phyloP scores from a whole-genome alignment of 352 stramenopile genomes.

The Phytophthora sp. region DNA sequence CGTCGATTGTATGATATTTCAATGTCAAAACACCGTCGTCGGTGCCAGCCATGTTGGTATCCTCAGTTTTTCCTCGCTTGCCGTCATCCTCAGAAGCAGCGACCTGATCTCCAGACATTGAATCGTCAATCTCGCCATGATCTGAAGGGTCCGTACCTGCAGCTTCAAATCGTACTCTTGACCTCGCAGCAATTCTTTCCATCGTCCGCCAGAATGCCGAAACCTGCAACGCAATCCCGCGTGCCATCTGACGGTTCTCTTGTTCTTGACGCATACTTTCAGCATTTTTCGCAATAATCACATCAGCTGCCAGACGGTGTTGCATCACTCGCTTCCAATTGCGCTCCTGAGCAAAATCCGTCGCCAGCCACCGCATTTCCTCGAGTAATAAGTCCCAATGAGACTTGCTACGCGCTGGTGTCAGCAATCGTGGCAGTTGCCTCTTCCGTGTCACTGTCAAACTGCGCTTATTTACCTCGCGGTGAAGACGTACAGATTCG shows the following conservation, averaged over 20 bases:
- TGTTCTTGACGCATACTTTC: slow-evolving; percentile 72
- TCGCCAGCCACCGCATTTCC: slow-evolving; percentile 97
- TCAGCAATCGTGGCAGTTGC: slow-evolving; percentile 67
- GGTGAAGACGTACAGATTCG: slow-evolving; percentile 52
- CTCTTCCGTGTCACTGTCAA: slow-evolving; percentile 64
- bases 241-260: slow-evolving; percentile 68
- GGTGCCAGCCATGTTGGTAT: slow-evolving; percentile 4
- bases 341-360: slow-evolving; percentile 96
- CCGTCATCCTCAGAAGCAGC: slow-evolving; percentile 30
- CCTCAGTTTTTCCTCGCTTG: slow-evolving; percentile 31
- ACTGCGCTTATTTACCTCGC: slow-evolving; percentile 46
- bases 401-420: slow-evolving; percentile 57
- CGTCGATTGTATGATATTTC: slow-evolving; percentile 51
- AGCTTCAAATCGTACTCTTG: slow-evolving; percentile 73
- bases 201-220: slow-evolving; percentile 87
- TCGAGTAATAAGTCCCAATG: slow-evolving; percentile 96
- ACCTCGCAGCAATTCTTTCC: slow-evolving; percentile 82
- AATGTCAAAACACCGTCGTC: slow-evolving; percentile 30
- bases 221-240: slow-evolving; percentile 70
- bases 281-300: slow-evolving; percentile 69
- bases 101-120: slow-evolving; percentile 11
- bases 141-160: slow-evolving; percentile 27
- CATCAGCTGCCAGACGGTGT: slow-evolving; percentile 64
- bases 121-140: slow-evolving; percentile 16
- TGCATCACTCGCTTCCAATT: slow-evolving; percentile 94